A percentile compares a stretch with the other conserved stretches of the same genome.
Conservation (phyloP, 2,329 filamentous ascomycete genomes). For the Neofusicoccum cordaticola region DNA sequence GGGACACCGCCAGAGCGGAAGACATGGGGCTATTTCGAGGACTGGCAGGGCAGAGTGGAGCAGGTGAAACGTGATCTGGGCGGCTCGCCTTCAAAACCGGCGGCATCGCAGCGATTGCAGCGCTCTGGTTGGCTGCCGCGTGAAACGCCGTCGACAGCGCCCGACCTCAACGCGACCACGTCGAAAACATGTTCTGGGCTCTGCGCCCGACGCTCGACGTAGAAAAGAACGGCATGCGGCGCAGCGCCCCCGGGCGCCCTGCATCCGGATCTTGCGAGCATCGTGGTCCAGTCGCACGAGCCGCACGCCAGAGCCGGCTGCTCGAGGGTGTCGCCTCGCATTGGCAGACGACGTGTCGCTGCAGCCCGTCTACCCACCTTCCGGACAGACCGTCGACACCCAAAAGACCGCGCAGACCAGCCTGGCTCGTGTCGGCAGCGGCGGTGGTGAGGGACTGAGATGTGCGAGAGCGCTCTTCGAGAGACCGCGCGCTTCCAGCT, state of each 20-base stretch:
- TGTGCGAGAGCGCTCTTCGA: not conserved
- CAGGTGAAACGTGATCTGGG: conserved; percentile 11
- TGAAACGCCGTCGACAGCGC: conserved; percentile 1
- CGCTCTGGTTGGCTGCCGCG: conserved; percentile 2
- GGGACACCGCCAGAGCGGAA: not conserved
- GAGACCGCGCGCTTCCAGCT: not conserved
- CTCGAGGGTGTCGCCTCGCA: not conserved
- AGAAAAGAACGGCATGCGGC: conserved; percentile 1
- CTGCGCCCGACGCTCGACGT: not conserved
- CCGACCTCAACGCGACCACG: not conserved
- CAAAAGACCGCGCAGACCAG: not conserved
- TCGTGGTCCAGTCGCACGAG: not conserved
- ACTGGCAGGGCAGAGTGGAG: conserved; percentile 17
- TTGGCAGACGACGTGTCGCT: not conserved
- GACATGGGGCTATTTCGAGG: conserved; percentile 7
- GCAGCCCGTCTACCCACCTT: not conserved
- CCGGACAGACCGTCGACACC: not conserved
- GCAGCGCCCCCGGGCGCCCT: not conserved
- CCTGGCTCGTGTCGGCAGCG: not conserved
- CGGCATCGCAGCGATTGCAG: not conserved
- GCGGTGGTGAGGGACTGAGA: not conserved
- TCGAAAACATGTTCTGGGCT: conserved; percentile 1
- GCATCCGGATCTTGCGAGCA: not conserved
- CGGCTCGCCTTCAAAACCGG: conserved; percentile 12
- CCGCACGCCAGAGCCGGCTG: not conserved